Conservation (phyloP, 305 asterid species). For the Ajuga reptans region DNA sequence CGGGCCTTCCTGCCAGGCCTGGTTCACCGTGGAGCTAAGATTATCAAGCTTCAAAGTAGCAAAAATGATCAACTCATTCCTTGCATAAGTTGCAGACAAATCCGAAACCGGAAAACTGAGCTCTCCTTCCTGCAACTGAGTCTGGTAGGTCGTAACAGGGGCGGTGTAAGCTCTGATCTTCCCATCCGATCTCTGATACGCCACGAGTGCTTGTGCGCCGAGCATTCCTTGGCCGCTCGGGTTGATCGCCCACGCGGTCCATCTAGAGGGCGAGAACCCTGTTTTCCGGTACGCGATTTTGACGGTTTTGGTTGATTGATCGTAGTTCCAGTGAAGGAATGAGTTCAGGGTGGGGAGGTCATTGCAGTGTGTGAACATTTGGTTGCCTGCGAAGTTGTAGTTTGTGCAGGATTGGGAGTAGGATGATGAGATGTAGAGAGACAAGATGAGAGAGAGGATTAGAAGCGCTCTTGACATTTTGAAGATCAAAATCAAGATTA, state of each 20-base stretch:
- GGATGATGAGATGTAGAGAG: slow-evolving; percentile 30
- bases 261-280: slow-evolving; percentile 43
- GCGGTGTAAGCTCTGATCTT: slow-evolving; percentile 58
- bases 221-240: slow-evolving; percentile 63
- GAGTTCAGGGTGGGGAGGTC: slow-evolving; percentile 67
- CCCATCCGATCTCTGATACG: slow-evolving; percentile 78
- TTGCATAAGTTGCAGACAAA: slow-evolving; percentile 42
- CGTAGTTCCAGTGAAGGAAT: slow-evolving; percentile 68
- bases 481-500: not conserved
- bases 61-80: slow-evolving; percentile 47
- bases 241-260: slow-evolving; percentile 86
- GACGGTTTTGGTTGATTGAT: slow-evolving; percentile 38
- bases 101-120: slow-evolving; percentile 73
- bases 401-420: slow-evolving; percentile 55
- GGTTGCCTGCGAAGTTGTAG: slow-evolving; percentile 57
- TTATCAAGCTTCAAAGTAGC: slow-evolving; percentile 56
- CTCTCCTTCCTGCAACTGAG: slow-evolving; percentile 46
- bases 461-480: slow-evolving; percentile 22
- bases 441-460: slow-evolving; percentile 27
- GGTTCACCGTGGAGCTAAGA: slow-evolving; percentile 51
- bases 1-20: slow-evolving; percentile 90
- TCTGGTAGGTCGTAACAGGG: slow-evolving; percentile 44
- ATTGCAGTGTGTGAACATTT: slow-evolving; percentile 46
- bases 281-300: slow-evolving; percentile 56
- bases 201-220: slow-evolving; percentile 76